Base-by-base conservation (phyloP, 2,329 filamentous ascomycete genomes). In the Aspergillus sp. region DNA sequence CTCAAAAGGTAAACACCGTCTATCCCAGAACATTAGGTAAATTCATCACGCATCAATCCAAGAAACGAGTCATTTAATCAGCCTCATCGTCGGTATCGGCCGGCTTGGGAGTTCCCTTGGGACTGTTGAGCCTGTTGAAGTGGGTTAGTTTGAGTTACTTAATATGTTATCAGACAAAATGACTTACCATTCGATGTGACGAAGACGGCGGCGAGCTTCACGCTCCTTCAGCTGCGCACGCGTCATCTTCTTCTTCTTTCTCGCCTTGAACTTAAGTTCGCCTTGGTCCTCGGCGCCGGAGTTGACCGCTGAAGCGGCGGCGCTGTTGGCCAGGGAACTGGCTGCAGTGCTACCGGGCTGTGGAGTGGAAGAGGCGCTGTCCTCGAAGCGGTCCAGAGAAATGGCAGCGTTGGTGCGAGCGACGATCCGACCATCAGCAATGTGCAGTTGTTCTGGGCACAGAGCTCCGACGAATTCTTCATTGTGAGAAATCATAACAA, bases 401-500 rank as follows among this genome's bases (percentile, higher is more conserved):
- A 96, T 82, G 57, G 90, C 87, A 2, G 88, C 79, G 72, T 87
- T 86, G 66, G 91, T 91, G 73, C 91, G 91, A 77, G 93, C 88
- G 2, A 91, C 90, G 60, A 99, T 88, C 50, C 89, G 88, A 2
- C 95, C 95, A 68, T 93, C 91, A 55, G 86, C 88, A 64, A 99
- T 91, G 76, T 96, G 90, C 90, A 95, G 96, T 78, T 98, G 93
- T 81, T 99, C 96, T 4, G 90, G 90, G 78, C 95, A 95, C 11
- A 99, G 87, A 3, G 93, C 93, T 59, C 93, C 93, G 52, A 99
- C 93, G 70, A 99, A 99, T 76, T 99, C 95, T 73, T 98, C 93
- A 84, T 99, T 98, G 80, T 99, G 95, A 61, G 93, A 97, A 77
- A 99, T 99, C 88, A 99, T 96, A 64, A 99, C 93, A 2, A 99